A percentile compares a stretch with the other conserved stretches of the same genome.
These are phyloP conservation scores for Taphrina wiesneri DNA, from an alignment of 1,139 yeast genomes.

Conservation along the genomic window DNA sequence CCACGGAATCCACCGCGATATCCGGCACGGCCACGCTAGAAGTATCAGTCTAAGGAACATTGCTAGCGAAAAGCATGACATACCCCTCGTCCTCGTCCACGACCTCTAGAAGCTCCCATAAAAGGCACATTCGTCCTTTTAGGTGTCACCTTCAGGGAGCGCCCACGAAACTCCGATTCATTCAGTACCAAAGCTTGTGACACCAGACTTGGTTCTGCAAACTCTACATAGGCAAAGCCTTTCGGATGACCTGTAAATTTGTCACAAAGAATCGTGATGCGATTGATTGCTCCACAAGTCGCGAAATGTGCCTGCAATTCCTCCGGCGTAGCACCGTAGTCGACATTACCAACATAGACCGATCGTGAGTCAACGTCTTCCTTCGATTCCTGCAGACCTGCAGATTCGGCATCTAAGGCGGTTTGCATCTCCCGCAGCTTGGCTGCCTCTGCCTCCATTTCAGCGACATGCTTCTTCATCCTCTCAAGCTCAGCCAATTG, in stretches of 20 bases:
- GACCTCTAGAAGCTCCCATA: constrained; percentile 49
- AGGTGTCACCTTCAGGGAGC: constrained; percentile 68
- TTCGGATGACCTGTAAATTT: constrained; percentile 75
- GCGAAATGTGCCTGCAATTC: constrained; percentile 78
- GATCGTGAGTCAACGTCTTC: constrained; percentile 74
- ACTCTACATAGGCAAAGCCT: constrained; percentile 84
- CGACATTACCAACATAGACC: constrained; percentile 84
- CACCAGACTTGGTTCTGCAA: constrained; percentile 63
- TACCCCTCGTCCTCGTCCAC: constrained; percentile 53
- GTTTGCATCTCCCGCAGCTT: constrained; percentile 57
- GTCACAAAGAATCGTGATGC: constrained; percentile 78
- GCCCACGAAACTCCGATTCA: constrained; percentile 65
- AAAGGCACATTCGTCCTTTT: constrained; percentile 84
- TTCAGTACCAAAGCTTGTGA: constrained; percentile 66
- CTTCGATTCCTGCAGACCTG: constrained; percentile 52
- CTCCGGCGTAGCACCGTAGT: constrained; percentile 74
- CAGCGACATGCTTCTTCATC: constrained; percentile 47
- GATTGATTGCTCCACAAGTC: constrained; percentile 71
- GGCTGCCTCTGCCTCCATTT: constrained; percentile 59
- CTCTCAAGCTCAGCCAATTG: constrained; percentile 32
- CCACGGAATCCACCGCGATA: constrained; percentile 54
- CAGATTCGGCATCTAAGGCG: constrained; percentile 52
- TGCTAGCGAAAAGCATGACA: constrained; percentile 54
- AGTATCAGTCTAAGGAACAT: constrained; percentile 52
- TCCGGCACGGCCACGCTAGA: constrained; percentile 54